A percentile compares a stretch with the other conserved stretches of the same genome.
These are phyloP conservation scores for Aureobasidium sp. DNA, from an alignment of 2,329 filamentous ascomycete genomes.

Conservation along the genomic window DNA sequence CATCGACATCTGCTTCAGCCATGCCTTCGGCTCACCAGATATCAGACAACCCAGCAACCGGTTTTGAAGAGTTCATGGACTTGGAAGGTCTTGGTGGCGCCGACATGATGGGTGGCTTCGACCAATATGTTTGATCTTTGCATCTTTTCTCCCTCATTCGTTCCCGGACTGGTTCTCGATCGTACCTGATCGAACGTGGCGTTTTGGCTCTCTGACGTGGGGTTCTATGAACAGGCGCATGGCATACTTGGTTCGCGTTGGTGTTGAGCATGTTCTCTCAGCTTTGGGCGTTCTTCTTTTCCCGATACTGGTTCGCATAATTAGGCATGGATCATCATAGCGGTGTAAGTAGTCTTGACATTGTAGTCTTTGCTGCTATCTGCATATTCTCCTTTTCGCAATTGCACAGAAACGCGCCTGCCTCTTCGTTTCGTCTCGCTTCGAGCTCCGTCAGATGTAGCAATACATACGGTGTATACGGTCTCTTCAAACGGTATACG, in stretches of 20 bases:
- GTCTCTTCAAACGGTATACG: background rate
- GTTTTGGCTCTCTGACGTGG: background rate
- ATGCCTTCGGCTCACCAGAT: background rate
- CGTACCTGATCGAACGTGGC: background rate
- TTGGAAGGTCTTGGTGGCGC: constrained; percentile 29
- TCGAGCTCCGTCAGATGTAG: background rate
- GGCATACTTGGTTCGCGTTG: background rate
- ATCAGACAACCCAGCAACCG: constrained; percentile 6
- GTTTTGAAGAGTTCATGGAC: constrained; percentile 38
- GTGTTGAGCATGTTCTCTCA: background rate
- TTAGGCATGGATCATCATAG: background rate
- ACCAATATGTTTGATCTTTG: constrained; percentile 1
- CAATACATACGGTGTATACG: background rate
- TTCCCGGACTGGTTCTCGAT: background rate
- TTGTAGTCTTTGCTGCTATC: background rate
- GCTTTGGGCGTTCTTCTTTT: background rate
- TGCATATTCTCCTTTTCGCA: background rate
- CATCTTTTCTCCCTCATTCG: background rate
- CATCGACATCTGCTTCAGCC: background rate
- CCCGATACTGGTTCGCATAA: background rate
- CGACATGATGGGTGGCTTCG: constrained; percentile 4
- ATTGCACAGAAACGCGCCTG: background rate
- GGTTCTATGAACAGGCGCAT: background rate
- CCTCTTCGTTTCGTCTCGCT: no score
- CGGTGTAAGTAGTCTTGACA: background rate